Base-by-base conservation (phyloP, 768 basidiomycete species). In the Naematelia aurantialba region DNA sequence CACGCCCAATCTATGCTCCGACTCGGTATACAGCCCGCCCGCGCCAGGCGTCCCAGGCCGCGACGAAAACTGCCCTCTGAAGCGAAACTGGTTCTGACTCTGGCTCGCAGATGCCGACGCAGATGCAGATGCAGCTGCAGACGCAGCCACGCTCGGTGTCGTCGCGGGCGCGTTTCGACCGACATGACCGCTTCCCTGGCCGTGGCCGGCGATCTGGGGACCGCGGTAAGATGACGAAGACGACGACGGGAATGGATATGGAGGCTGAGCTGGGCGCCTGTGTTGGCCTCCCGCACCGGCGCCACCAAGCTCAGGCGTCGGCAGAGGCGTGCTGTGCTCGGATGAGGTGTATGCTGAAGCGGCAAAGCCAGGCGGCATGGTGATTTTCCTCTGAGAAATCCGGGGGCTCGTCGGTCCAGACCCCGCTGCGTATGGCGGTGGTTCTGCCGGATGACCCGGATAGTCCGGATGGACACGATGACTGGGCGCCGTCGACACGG, bases 21-120 rank as follows among this genome's bases (percentile, higher is more conserved):
- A 48, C 45, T 45, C 46, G 45, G 19, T 13, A 49, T 19, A n/a
- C 24, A 2, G 3, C 55, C 30, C 14, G 26, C 25, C 47, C 60
- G 8, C 14, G 14, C 65, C 65, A 34, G 66, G 62, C n/a, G 67
- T 73, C 4, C 50, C 53, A 25, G 72, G 72, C 47, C 62, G 67
- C 52, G 65, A 62, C 21, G 69, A 62, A 42, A 73, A 73, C 30
- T 68, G 72, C 21, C 72, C 72, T 61, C 69, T 65, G 45, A 73
- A 73, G 34, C 67, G 60, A 44, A 73, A 70, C 24, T 45, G 47
- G 26, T 51, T 61, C 34, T 34, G 42, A 49, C 45, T 63, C 14
- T n/a, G 22, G 12, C 39, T 26, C 45, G n/a, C n/a, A n/a, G n/a
- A n/a, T n/a, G n/a, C n/a, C n/a, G n/a, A n/a, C n/a, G n/a, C n/a